These are phyloP conservation scores for Cercis canadensis DNA, from an alignment of 306 rosid genomes.

Conservation along the genomic window DNA sequence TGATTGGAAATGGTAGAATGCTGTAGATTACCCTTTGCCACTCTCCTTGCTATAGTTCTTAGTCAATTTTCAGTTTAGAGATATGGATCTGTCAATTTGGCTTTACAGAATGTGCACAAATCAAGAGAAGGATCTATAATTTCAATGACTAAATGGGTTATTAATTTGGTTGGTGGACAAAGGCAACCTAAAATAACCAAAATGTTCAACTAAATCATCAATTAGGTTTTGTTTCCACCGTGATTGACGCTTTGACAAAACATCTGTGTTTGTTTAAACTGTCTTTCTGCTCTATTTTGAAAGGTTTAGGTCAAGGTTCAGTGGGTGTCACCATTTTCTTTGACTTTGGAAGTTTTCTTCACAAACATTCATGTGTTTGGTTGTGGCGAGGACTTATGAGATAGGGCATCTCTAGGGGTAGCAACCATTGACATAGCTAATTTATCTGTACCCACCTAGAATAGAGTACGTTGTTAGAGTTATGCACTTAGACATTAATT, in stretches of 20 bases:
- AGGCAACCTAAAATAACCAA: slow-evolving; percentile 13
- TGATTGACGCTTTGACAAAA: slow-evolving; percentile 28
- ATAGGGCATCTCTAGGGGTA: too few species aligned
- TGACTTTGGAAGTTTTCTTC: not conserved
- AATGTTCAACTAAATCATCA: slow-evolving; percentile 12
- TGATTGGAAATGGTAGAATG: too few species aligned
- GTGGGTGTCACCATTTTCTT: not conserved
- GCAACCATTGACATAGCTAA: not conserved
- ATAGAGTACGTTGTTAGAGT: not conserved
- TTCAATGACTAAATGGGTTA: not conserved
- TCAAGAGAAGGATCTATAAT: not conserved
- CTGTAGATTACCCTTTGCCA: not conserved
- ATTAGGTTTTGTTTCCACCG: slow-evolving; percentile 25
- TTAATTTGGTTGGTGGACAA: not conserved
- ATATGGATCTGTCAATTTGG: not conserved
- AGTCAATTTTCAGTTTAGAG: not conserved
- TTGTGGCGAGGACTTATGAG: too few species aligned
- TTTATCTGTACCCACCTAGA: not conserved
- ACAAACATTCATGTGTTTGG: too few species aligned
- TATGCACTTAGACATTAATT: too few species aligned
- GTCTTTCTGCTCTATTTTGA: not conserved
- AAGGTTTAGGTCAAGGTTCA: not conserved
- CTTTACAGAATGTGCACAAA: slow-evolving; percentile 1
- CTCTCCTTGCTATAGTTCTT: not conserved
- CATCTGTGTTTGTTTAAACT: slow-evolving; percentile 26